Percentiles rank a stretch among this genome's conserved stretches.
Conservation (phyloP, 164 flowering plant genomes). For the Vitis labrusca region DNA sequence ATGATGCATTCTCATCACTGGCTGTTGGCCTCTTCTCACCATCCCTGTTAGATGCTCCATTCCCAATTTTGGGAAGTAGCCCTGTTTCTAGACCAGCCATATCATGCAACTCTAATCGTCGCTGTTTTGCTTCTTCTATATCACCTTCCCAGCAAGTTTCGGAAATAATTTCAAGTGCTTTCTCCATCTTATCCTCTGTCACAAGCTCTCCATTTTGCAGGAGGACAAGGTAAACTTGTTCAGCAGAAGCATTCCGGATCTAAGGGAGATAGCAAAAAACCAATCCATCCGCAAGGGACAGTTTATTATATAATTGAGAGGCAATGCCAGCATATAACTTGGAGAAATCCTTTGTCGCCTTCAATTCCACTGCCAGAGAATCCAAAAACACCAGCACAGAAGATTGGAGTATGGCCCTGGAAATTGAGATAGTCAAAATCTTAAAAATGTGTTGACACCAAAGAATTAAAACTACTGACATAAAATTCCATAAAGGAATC, state of each 20-base stretch:
- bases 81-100: slow-evolving; percentile 53
- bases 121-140: slow-evolving; percentile 56
- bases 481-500: not conserved
- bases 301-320: not conserved
- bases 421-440: slow-evolving; percentile 7
- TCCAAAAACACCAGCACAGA: slow-evolving; percentile 66
- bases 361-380: slow-evolving; percentile 67
- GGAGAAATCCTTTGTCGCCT: slow-evolving; percentile 75
- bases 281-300: too few relatives aligned
- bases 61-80: slow-evolving; percentile 10
- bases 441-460: not conserved
- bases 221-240: slow-evolving; percentile 88
- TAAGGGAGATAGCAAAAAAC: slow-evolving; percentile 19
- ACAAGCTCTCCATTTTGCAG: slow-evolving; percentile 67
- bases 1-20: slow-evolving; percentile 77
- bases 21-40: slow-evolving; percentile 16
- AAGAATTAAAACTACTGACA: not conserved
- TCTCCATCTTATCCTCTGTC: slow-evolving; percentile 56
- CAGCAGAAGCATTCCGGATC: slow-evolving; percentile 90
- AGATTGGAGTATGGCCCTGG: slow-evolving; percentile 53
- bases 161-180: slow-evolving; percentile 68
- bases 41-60: slow-evolving; percentile 14
- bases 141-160: slow-evolving; percentile 97
- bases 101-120: slow-evolving; percentile 45
- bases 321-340: slow-evolving; percentile 78